These are phyloP conservation scores for Suillus paluster DNA, from an alignment of 768 basidiomycete species.

Conservation along the genomic window DNA sequence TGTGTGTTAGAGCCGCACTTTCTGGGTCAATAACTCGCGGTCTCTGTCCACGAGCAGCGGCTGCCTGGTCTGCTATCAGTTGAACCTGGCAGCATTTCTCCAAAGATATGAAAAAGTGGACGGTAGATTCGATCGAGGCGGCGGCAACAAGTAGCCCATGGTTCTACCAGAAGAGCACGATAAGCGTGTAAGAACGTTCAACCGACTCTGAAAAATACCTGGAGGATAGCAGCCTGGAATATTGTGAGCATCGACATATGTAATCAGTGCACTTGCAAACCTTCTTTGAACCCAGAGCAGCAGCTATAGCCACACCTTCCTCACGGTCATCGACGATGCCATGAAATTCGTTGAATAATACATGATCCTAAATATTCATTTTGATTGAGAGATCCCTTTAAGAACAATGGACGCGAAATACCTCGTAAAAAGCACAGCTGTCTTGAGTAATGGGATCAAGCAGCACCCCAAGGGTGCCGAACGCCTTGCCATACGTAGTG, in stretches of 20 bases:
- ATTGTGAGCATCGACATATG: background rate
- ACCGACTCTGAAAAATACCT: conserved; percentile 13
- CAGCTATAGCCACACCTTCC: too few species aligned
- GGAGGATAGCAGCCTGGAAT: conserved; percentile 25
- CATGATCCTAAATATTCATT: conserved; percentile 7
- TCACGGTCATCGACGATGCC: too few species aligned
- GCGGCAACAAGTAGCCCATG: conserved; percentile 32
- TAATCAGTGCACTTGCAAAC: too few species aligned
- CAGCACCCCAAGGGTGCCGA: conserved; percentile 37
- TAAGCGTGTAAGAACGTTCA: background rate
- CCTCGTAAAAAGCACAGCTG: conserved; percentile 37
- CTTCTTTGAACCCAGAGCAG: too few species aligned
- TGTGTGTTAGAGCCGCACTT: conserved; percentile 30
- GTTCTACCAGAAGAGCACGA: conserved; percentile 19
- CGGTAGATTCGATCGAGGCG: conserved; percentile 26
- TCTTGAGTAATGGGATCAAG: conserved; percentile 41
- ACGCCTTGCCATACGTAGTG: conserved; percentile 41
- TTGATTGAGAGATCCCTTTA: background rate
- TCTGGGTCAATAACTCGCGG: conserved; percentile 16
- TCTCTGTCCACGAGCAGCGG: conserved; percentile 19
- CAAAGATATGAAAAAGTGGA: conserved; percentile 29
- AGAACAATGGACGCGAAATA: background rate
- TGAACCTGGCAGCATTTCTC: conserved; percentile 38
- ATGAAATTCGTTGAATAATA: too few species aligned
- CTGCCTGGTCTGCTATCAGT: conserved; percentile 34